phyloP scores from a whole-genome alignment of 306 rosid species.

The Quillaja saponaria region DNA sequence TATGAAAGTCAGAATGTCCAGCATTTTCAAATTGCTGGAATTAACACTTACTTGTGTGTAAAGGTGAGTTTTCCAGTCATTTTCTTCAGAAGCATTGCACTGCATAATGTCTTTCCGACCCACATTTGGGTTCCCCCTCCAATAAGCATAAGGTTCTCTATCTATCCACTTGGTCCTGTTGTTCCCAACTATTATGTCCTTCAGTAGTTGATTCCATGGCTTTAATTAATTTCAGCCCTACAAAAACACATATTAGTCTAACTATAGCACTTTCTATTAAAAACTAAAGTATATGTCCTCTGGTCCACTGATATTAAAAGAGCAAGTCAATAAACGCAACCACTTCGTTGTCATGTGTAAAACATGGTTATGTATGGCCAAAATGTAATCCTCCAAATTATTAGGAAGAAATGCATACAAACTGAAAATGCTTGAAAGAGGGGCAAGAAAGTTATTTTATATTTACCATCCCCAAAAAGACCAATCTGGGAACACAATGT shows the following conservation, averaged over 20 bases:
- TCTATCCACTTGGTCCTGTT: conserved; percentile 53
- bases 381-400: not conserved
- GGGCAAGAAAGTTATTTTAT: no score
- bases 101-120: conserved; percentile 62
- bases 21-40: not conserved
- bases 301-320: not conserved
- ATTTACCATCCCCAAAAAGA: conserved; percentile 89
- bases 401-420: not conserved
- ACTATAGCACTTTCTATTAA: not conserved
- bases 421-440: not conserved
- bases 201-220: conserved; percentile 63
- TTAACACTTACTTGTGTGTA: conserved; percentile 46
- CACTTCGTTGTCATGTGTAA: no score
- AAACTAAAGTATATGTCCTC: not conserved
- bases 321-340: no score
- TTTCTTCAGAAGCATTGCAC: conserved; percentile 51
- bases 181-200: conserved; percentile 59
- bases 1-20: not conserved
- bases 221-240: conserved; percentile 78
- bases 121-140: conserved; percentile 80
- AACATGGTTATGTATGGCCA: not conserved
- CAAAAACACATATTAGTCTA: not conserved
- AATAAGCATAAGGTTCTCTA: conserved; percentile 71
- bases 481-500: conserved; percentile 89
- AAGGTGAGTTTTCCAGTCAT: conserved; percentile 65